Base-by-base conservation (phyloP, 1,139 yeast genomes). In the Geotrichum candidum region DNA sequence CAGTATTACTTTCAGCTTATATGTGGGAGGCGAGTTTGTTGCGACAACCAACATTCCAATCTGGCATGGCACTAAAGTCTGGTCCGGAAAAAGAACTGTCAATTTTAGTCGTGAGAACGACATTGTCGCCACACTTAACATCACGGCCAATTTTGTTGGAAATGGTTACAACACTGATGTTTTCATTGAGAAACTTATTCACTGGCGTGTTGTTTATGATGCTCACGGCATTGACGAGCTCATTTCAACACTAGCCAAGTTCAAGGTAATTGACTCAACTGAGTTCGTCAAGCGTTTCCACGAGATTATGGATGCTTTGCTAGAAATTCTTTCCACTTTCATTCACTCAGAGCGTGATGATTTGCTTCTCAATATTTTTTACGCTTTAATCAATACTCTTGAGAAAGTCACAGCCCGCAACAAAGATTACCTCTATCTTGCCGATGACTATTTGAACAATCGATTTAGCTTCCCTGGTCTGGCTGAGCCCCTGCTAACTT, bases 71-170 rank as follows among this genome's bases (percentile, higher is more conserved):
- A 66, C 64, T 56, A 58, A 68, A 60, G 66, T 69, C 25, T 63
- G 68, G 62, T 65, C 68, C n/a, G 72, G 70, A 27, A 70, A 69
- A 57, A 59, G 65, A 50, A 57, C 64, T 3, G 65, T 68, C 53
- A 61, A 61, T 53, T 68, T 68, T 55, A 61, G 63, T 51, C 59
- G 68, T 9, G 69, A 69, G 38, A 68, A 68, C 48, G 62, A 59
- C 53, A 64, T 62, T 18, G 66, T 67, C 22, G 73, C 70, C 31
- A 68, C 67, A 2, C 61, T 71, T 7, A 65, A 66, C 33, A 60
- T 88, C 25, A 77, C 82, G 33, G 78, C 89, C 0, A 86, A 83
- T 63, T 89, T 88, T 71, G 84, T 86, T 63, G 96, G 96, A 35
- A 86, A 82, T 67, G 75, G 78, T 18, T 87, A 78, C 74, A 88